Percentiles rank a stretch among this genome's conserved stretches.
These are phyloP conservation scores for Podaxis carcinomalis DNA, from an alignment of 768 basidiomycete species.

Conservation along the genomic window DNA sequence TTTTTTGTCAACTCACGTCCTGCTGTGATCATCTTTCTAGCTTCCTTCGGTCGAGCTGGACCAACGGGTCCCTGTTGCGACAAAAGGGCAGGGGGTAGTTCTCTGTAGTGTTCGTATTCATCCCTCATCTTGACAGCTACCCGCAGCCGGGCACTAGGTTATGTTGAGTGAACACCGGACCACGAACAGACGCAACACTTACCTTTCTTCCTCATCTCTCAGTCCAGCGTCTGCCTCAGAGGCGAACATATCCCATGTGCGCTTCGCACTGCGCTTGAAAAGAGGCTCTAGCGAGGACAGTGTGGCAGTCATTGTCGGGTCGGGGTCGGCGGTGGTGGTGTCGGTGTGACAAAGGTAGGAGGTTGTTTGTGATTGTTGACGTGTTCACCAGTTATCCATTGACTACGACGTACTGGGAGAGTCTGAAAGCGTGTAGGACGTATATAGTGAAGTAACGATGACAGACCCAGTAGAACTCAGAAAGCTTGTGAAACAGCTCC, in stretches of 20 bases:
- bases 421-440: slow-evolving; percentile 8
- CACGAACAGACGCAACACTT: slow-evolving; percentile 12
- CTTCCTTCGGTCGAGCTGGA: slow-evolving; percentile 61
- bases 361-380: slow-evolving; percentile 8
- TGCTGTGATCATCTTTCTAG: slow-evolving; percentile 67
- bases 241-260: slow-evolving; percentile 68
- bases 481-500: slow-evolving; percentile 77
- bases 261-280: slow-evolving; percentile 59
- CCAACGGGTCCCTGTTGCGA: slow-evolving; percentile 80
- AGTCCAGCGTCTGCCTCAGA: slow-evolving; percentile 56
- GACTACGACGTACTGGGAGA: slow-evolving; percentile 3
- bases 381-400: slow-evolving; percentile 6
- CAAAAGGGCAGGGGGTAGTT: slow-evolving; percentile 76
- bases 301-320: slow-evolving; percentile 36
- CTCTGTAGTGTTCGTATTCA: slow-evolving; percentile 85
- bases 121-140: slow-evolving; percentile 83
- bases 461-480: slow-evolving; percentile 56
- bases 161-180: neutral
- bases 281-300: slow-evolving; percentile 67
- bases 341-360: slow-evolving; percentile 3
- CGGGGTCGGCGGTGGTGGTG: slow-evolving; percentile 6
- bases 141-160: slow-evolving; percentile 60
- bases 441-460: slow-evolving; percentile 9
- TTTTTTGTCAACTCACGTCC: slow-evolving; percentile 39
- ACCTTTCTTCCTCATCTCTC: slow-evolving; percentile 73